Conservation (phyloP, 2,329 filamentous ascomycete species). For the Fusarium sp. region DNA sequence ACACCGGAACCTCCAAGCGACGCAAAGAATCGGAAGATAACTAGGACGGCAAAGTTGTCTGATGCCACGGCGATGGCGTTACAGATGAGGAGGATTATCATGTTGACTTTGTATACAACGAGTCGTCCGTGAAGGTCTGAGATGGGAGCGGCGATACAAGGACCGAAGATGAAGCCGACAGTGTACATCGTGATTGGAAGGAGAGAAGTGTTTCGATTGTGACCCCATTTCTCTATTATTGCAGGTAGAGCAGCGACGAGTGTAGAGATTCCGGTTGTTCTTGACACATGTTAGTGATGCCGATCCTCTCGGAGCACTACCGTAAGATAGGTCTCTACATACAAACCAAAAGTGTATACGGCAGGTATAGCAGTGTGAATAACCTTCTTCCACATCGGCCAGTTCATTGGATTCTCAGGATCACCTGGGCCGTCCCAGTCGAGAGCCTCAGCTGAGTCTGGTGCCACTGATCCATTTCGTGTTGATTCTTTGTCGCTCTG, state of each 20-base stretch:
- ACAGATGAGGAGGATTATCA: conserved; percentile 12
- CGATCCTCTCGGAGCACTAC: rapidly evolving
- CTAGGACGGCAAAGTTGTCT: conserved; percentile 4
- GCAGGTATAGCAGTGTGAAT: conserved; percentile 20
- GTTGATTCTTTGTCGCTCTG: conserved; percentile 2
- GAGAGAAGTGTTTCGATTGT: conserved; percentile 3
- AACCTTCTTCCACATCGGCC: conserved; percentile 13
- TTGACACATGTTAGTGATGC: not conserved
- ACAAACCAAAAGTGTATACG: conserved; percentile 26
- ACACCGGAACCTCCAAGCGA: conserved; percentile 17
- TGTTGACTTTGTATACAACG: conserved; percentile 18
- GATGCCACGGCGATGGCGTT: conserved; percentile 20
- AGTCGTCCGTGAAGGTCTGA: conserved; percentile 23
- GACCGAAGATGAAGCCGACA: conserved; percentile 15
- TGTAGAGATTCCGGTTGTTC: conserved; percentile 24
- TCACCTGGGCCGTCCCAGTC: conserved; percentile 23
- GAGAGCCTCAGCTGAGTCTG: not conserved
- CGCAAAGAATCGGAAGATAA: conserved; percentile 16
- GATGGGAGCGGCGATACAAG: conserved; percentile 20
- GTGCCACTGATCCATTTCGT: not conserved
- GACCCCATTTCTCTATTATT: conserved; percentile 9
- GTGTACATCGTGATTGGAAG: conserved; percentile 20
- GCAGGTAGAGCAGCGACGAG: conserved; percentile 18
- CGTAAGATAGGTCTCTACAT: not conserved
- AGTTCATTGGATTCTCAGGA: conserved; percentile 21